Evolutionary conservation across 2,329 filamentous ascomycete genomes (phyloP), one percentile per base, ranked within the genome.

Genomic region (Amauroascus niger): DNA sequence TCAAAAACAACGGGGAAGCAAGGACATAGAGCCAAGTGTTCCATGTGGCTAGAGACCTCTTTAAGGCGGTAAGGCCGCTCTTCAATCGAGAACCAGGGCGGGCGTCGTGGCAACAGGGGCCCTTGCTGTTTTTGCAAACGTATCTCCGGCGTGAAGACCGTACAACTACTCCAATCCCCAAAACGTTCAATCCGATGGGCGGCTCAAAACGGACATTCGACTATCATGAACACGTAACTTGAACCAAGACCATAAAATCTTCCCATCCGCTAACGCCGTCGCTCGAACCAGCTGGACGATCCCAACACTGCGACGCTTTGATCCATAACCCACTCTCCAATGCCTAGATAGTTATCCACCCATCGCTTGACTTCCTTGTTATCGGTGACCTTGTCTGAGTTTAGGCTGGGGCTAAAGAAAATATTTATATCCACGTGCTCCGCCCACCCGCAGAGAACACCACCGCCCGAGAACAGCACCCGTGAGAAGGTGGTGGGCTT

Each of bases 321-420:
- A 71, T 98, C 93, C 89, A 98, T 95, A 60, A 96, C 87, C 82
- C 89, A 95, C 76, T 98, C 93, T 63, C 93, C 93, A 16, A 96
- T 84, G 58, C 88, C 88, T 41, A 97, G 82, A 70, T 97, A 97
- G 69, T 86, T 91, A 66, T 91, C 86, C 61, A 97, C 82, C 89
- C 90, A 97, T 65, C 83, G 84, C 68, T 86, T 84, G 62, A 93
- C 72, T 58, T 90, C 85, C 69, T 88, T 87, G 70, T 83, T 91
- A 55, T 94, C 88, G 67, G 85, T 80, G 65, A 95, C 79, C 62
- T 84, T 83, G 60, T 96, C 89, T 64, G 86, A 84, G 75, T 89
- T 88, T 73, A 98, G 79, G 78, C 93, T 96, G 72, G 80, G 67
- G 66, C 67, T 70, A 64, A 62, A 62, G 62, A 57, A 49, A 40